These are phyloP conservation scores for Persicaria maculosa DNA, from an alignment of 148 eudicot genomes.

Conservation along the genomic window DNA sequence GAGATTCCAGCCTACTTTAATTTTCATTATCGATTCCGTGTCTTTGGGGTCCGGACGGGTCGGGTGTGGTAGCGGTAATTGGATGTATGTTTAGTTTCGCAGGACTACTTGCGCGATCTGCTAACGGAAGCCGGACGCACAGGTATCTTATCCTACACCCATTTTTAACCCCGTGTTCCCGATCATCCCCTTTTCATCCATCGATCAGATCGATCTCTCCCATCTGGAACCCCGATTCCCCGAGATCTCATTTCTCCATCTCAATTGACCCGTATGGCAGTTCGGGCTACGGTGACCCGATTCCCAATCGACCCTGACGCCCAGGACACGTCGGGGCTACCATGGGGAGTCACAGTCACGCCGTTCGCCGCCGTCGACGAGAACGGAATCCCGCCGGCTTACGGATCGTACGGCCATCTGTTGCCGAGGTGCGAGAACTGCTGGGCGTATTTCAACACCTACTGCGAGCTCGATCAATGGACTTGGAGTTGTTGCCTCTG, in stretches of 20 bases:
- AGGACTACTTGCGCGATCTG: no score
- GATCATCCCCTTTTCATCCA: no score
- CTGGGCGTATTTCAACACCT: constrained; percentile 91
- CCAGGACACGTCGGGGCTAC: constrained; percentile 64
- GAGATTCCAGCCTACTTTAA: no score
- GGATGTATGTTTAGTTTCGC: no score
- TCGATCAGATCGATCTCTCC: background rate
- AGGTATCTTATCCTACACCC: no score
- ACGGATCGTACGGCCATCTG: constrained; percentile 67
- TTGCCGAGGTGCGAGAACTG: constrained; percentile 94
- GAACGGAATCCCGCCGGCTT: constrained; percentile 60
- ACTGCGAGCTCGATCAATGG: constrained; percentile 91
- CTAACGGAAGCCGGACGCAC: no score
- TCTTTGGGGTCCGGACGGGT: no score
- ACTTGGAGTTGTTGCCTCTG: constrained; percentile 81
- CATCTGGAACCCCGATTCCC: background rate
- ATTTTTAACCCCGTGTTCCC: no score
- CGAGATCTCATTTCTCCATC: constrained; percentile 12
- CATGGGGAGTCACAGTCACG: constrained; percentile 79
- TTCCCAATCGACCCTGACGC: constrained; percentile 60
- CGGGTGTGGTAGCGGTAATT: no score
- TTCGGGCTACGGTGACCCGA: constrained; percentile 56
- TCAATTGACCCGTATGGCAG: constrained; percentile 46
- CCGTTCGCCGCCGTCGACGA: constrained; percentile 72
- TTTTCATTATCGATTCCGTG: no score